A percentile compares a stretch with the other conserved stretches of the same genome.
These are phyloP conservation scores for Xylaria digitata DNA, from an alignment of 2,329 filamentous ascomycete genomes.

Conservation along the genomic window DNA sequence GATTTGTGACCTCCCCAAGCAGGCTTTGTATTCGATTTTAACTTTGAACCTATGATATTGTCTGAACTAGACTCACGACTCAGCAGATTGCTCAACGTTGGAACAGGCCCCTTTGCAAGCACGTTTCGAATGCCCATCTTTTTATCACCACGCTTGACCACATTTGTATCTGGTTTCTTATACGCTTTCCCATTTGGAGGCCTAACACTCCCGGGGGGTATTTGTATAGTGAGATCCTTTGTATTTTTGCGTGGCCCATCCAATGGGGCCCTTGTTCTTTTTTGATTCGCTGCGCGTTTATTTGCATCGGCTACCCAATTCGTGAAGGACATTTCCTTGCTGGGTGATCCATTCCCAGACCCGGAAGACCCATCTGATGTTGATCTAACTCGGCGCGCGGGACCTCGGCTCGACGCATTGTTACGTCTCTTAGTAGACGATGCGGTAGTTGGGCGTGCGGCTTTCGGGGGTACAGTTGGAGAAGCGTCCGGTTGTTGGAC, in stretches of 20 bases:
- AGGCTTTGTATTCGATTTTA: conserved; percentile 40
- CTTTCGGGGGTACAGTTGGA: conserved; percentile 46
- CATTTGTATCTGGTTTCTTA: conserved; percentile 48
- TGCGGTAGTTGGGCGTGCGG: conserved; percentile 38
- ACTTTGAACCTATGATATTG: conserved; percentile 40
- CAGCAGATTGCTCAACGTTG: conserved; percentile 61
- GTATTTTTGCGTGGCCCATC: conserved; percentile 37
- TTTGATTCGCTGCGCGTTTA: conserved; percentile 60
- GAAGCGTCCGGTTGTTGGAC: conserved; percentile 32
- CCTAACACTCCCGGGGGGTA: conserved; percentile 43
- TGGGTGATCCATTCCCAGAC: conserved; percentile 35
- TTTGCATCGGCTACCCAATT: conserved; percentile 42
- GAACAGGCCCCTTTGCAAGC: conserved; percentile 61
- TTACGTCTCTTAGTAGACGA: conserved; percentile 36
- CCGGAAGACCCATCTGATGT: conserved; percentile 36
- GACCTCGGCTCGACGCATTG: conserved; percentile 18
- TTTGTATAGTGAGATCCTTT: conserved; percentile 41
- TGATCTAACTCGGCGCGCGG: conserved; percentile 26
- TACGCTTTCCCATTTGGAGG: conserved; percentile 48
- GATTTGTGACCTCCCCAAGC: conserved; percentile 46
- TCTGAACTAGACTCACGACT: conserved; percentile 58
- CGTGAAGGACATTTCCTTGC: conserved; percentile 41
- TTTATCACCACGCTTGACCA: conserved; percentile 54
- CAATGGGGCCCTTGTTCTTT: conserved; percentile 56
- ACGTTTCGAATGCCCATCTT: conserved; percentile 61